Conservation (phyloP, 257 asterid species). For the Solanum arcanum region DNA sequence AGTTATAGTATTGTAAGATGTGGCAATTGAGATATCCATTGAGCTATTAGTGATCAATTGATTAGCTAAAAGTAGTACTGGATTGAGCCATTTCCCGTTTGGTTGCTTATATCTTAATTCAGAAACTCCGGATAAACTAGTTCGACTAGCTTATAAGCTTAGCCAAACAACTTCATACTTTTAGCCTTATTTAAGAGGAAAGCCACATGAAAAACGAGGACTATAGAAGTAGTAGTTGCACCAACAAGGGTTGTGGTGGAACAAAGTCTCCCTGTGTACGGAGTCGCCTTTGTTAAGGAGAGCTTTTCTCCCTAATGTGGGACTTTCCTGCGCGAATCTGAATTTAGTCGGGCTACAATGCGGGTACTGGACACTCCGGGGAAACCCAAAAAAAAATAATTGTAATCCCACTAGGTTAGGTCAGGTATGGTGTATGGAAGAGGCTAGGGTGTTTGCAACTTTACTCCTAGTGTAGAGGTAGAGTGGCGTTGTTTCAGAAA, state of each 20-base stretch:
- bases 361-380: not conserved
- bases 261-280: too few species aligned
- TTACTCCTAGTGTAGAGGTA: not conserved
- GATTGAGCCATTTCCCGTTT: not conserved
- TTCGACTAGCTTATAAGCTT: not conserved
- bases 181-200: not conserved
- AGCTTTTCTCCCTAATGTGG: too few species aligned
- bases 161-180: not conserved
- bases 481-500: too few species aligned
- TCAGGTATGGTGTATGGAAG: fast-evolving
- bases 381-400: too few species aligned
- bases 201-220: too few species aligned
- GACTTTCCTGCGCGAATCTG: fast-evolving
- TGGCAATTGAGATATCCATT: not conserved
- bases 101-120: not conserved
- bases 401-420: not conserved
- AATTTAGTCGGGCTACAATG: not conserved
- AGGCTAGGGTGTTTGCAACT: not conserved
- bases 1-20: not conserved
- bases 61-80: not conserved
- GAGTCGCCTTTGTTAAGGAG: too few species aligned
- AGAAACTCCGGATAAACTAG: not conserved
- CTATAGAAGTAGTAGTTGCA: not conserved
- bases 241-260: too few species aligned
- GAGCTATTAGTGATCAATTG: not conserved